phyloP scores from a whole-genome alignment of 768 basidiomycete genomes.

The Termitomyces sp. region DNA sequence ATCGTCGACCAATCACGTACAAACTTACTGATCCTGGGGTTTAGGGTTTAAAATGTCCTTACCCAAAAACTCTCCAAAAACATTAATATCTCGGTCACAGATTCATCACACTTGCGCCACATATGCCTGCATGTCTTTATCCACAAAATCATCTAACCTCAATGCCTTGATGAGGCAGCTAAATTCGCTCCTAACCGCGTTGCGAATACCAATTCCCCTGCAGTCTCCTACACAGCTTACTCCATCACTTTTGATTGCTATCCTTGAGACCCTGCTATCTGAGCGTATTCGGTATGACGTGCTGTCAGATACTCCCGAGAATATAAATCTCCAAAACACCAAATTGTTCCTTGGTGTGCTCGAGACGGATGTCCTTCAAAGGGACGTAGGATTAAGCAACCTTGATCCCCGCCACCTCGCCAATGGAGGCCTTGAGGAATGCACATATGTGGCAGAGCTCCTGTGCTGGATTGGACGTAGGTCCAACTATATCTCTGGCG shows the following conservation, averaged over 20 bases:
- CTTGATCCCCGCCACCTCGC: slow-evolving; percentile 65
- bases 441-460: slow-evolving; percentile 57
- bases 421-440: slow-evolving; percentile 58
- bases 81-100: not conserved
- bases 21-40: not conserved
- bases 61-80: not conserved
- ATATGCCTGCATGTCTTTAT: slow-evolving; percentile 15
- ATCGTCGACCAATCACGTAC: not conserved
- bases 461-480: slow-evolving; percentile 63
- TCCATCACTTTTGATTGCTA: slow-evolving; percentile 62
- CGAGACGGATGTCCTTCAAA: slow-evolving; percentile 54
- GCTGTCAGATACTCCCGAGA: slow-evolving; percentile 17
- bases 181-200: slow-evolving; percentile 10
- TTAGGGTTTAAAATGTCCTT: not conserved
- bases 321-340: slow-evolving; percentile 52
- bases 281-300: slow-evolving; percentile 38
- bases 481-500: slow-evolving; percentile 23
- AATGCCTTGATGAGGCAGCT: slow-evolving; percentile 11
- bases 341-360: slow-evolving; percentile 74
- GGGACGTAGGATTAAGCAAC: slow-evolving; percentile 57
- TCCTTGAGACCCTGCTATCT: slow-evolving; percentile 57
- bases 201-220: slow-evolving; percentile 21
- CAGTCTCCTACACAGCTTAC: slow-evolving; percentile 57
- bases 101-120: slow-evolving; percentile 6
- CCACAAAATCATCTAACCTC: not conserved